Conservation (phyloP, 116 monocot species). For the Cymodocea nodosa region DNA sequence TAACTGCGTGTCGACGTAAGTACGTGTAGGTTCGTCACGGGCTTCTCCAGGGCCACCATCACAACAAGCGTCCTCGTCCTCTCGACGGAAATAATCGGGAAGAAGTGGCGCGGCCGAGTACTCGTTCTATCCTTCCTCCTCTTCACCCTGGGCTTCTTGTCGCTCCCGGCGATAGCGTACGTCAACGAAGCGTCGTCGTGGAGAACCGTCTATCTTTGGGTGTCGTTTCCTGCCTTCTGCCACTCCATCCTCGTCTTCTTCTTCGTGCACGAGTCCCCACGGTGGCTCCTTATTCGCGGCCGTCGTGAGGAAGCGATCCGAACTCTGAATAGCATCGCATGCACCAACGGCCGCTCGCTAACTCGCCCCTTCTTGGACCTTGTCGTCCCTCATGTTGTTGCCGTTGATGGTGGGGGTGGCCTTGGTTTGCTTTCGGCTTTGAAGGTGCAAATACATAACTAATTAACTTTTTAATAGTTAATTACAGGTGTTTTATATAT, state of each 20-base stretch:
- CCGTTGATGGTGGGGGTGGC: not conserved
- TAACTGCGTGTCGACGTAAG: too few relatives aligned
- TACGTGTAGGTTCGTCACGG: conserved; percentile 36
- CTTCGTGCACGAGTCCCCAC: conserved; percentile 40
- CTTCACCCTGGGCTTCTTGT: conserved; percentile 71
- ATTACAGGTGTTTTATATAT: too few relatives aligned
- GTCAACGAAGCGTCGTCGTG: conserved; percentile 28
- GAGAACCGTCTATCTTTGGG: conserved; percentile 52
- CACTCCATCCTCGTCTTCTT: conserved; percentile 34
- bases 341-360: conserved; percentile 10
- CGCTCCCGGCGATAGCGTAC: conserved; percentile 60
- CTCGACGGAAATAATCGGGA: conserved; percentile 48
- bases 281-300: conserved; percentile 66
- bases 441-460: too few relatives aligned
- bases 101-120: conserved; percentile 42
- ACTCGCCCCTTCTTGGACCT: conserved; percentile 17
- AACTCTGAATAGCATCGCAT: conserved; percentile 27
- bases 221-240: conserved; percentile 30
- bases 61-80: conserved; percentile 51
- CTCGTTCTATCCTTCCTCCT: conserved; percentile 37
- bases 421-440: conserved; percentile 26
- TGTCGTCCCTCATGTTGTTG: not conserved
- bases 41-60: conserved; percentile 50
- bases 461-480: too few relatives aligned
- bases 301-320: conserved; percentile 44